These are phyloP conservation scores for Cladophialophora bantiana DNA, from an alignment of 2,329 filamentous ascomycete species.

Conservation along the genomic window DNA sequence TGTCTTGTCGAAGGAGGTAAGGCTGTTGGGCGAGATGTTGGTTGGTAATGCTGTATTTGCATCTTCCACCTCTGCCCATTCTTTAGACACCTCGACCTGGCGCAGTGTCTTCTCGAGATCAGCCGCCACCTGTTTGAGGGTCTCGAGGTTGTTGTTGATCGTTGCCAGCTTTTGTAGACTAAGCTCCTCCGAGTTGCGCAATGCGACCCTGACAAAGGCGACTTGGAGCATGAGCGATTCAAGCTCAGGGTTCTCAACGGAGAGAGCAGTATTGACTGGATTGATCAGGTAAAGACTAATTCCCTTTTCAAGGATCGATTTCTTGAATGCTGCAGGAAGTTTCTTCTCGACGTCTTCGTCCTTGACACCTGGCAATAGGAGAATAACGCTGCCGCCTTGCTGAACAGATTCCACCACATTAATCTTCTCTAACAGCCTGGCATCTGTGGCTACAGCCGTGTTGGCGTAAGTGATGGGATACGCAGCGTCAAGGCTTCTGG, in stretches of 20 bases:
- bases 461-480: conserved; percentile 83
- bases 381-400: conserved; percentile 72
- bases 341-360: conserved; percentile 89
- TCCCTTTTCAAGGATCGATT: conserved; percentile 72
- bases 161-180: conserved; percentile 71
- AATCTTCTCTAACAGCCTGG: conserved; percentile 79
- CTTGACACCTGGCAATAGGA: conserved; percentile 81
- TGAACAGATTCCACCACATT: conserved; percentile 75
- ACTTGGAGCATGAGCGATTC: conserved; percentile 76
- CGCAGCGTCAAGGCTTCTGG: conserved; percentile 82
- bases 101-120: conserved; percentile 73
- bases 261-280: conserved; percentile 69
- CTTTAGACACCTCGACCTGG: conserved; percentile 75
- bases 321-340: conserved; percentile 73
- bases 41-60: conserved; percentile 62
- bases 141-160: conserved; percentile 66
- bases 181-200: conserved; percentile 68
- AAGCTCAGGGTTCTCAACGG: conserved; percentile 68
- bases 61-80: conserved; percentile 76
- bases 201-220: conserved; percentile 80
- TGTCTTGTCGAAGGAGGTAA: conserved; percentile 77
- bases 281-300: conserved; percentile 79
- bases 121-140: conserved; percentile 65
- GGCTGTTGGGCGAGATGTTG: conserved; percentile 79
- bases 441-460: conserved; percentile 77